These are phyloP conservation scores for Sporothrix humicola DNA, from an alignment of 2,329 filamentous ascomycete genomes.

Conservation along the genomic window DNA sequence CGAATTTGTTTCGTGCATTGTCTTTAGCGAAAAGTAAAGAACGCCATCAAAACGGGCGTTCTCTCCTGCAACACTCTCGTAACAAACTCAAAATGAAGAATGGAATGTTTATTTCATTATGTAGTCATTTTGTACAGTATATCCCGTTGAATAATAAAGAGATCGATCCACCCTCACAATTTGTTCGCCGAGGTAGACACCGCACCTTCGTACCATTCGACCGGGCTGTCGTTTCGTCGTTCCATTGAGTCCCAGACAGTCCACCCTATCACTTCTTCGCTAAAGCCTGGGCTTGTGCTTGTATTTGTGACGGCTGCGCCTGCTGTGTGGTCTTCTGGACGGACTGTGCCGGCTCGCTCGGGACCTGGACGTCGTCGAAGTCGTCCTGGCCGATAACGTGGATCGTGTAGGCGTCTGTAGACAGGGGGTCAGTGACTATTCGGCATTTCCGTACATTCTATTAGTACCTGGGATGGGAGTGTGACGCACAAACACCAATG, in stretches of 20 bases:
- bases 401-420: constrained; percentile 67
- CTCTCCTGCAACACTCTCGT: too few species aligned
- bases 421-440: not conserved
- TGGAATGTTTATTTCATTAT: not conserved
- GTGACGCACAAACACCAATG: constrained; percentile 82
- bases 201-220: not conserved
- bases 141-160: too few species aligned
- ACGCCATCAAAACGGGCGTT: too few species aligned
- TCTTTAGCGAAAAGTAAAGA: too few species aligned
- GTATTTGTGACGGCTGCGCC: constrained; percentile 42
- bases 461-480: too few species aligned
- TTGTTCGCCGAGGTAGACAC: too few species aligned
- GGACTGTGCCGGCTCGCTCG: constrained; percentile 63
- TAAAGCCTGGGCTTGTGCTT: constrained; percentile 28
- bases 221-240: not conserved
- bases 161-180: too few species aligned
- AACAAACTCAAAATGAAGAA: not conserved
- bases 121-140: not conserved
- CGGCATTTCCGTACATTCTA: too few species aligned
- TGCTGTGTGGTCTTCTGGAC: constrained; percentile 36
- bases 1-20: too few species aligned
- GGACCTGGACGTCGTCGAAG: constrained; percentile 93
- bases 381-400: constrained; percentile 92
- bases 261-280: constrained; percentile 34
- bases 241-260: not conserved